These are phyloP conservation scores for Thelonectria rubi DNA, from an alignment of 2,329 filamentous ascomycete genomes.

Conservation along the genomic window DNA sequence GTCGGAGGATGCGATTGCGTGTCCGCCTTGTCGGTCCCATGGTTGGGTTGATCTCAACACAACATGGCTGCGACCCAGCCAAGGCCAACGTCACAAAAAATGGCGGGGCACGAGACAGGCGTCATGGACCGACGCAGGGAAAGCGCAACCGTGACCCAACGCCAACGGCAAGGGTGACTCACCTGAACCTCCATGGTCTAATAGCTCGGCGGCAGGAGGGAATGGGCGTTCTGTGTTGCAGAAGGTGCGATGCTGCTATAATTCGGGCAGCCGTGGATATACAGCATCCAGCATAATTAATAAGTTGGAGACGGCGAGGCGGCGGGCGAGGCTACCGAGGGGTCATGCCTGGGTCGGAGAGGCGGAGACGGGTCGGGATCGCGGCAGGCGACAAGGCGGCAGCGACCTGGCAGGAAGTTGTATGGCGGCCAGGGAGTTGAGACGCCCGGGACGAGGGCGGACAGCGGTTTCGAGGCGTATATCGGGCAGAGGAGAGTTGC, in stretches of 20 bases:
- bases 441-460: conserved; percentile 24
- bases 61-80: conserved; percentile 28
- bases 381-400: conserved; percentile 21
- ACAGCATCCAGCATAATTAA: conserved; percentile 55
- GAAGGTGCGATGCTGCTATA: conserved; percentile 53
- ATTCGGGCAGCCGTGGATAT: conserved; percentile 53
- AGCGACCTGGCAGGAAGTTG: conserved; percentile 14
- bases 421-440: neutral
- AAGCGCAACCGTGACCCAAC: neutral
- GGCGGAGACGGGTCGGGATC: conserved; percentile 30
- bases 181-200: conserved; percentile 60
- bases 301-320: conserved; percentile 44
- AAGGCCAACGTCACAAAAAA: conserved; percentile 35
- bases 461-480: too few relatives aligned
- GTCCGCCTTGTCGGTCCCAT: conserved; percentile 22
- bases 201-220: conserved; percentile 33
- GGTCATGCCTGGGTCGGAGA: conserved; percentile 50
- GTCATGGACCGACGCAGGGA: conserved; percentile 36
- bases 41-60: conserved; percentile 37
- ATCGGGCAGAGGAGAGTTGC: conserved; percentile 42
- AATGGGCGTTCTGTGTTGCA: conserved; percentile 21
- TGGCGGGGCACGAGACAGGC: conserved; percentile 44
- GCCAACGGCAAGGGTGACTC: conserved; percentile 40
- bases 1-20: conserved; percentile 17
- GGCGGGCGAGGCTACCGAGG: conserved; percentile 52